Evolutionary conservation across 345 rosid genomes (phyloP), one percentile per base, ranked within the genome.

Genomic region (Jatropha curcas): DNA sequence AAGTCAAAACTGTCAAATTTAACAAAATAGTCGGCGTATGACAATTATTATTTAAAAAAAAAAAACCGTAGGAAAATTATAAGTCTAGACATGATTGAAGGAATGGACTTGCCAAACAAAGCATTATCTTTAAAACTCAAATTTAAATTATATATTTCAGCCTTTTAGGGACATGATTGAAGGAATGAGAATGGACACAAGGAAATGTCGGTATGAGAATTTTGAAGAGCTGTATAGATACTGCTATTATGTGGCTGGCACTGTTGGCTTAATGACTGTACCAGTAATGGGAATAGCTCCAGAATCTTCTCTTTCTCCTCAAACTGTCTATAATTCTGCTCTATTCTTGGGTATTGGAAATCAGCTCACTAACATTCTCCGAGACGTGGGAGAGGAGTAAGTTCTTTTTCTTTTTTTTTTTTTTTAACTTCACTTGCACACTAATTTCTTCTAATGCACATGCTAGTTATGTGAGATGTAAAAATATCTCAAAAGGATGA

Each of bases 331-430:
- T 55, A 82, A 66, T 22, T 68, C 83, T 24, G 90, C 91, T 7
- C 77, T 89, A 27, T 68, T 74, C 55, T 73, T 87, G 79, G 91
- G 94, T 0, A 84, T 83, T 9, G 91, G 86, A 50, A 89, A 87
- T 77, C 90, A 86, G 60, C 83, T 89, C 28, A 87, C 88, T 8
- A 87, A 86, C 82, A 81, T 89, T 43, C 88, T 89, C 17, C 78
- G 91, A 74, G 94, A 89, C 39, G 89, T 84, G 3, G 85, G 87
- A 31, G 91, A 89, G 50, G 91, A 89, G 88, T 89, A 75, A 77
- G 91, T 72, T 7, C 13, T 72, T 45, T 56, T 25, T n/a, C n/a
- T n/a, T n/a, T n/a, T n/a, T n/a, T n/a, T n/a, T n/a, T n/a, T n/a
- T n/a, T n/a, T n/a, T n/a, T n/a, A 13, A 30, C 8, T 19, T 48